Conservation (phyloP, 805 yeast genomes). For the Candida endomychidarum region DNA sequence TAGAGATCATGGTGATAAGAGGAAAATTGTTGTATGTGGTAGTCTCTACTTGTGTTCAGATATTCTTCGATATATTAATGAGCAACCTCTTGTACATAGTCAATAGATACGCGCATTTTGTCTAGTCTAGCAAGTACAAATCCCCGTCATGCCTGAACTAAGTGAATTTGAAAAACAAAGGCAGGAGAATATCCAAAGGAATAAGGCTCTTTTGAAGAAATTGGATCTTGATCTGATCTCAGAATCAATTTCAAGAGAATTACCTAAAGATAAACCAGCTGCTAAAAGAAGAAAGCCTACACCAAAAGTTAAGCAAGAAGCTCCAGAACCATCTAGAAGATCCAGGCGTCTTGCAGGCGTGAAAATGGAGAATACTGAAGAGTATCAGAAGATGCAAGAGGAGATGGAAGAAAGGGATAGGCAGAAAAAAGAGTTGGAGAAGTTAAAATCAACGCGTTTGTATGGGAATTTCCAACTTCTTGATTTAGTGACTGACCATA, state of each 20-base stretch:
- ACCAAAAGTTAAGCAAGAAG: slow-evolving; percentile 25
- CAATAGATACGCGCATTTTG: background rate
- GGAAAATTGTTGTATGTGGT: slow-evolving; percentile 41
- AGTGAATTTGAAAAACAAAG: slow-evolving; percentile 72
- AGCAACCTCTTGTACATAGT: background rate
- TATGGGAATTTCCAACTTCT: slow-evolving; percentile 63
- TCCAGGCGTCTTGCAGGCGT: slow-evolving; percentile 80
- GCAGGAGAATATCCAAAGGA: slow-evolving; percentile 78
- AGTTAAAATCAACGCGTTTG: slow-evolving; percentile 55
- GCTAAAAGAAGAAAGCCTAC: slow-evolving; percentile 23
- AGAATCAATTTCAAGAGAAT: slow-evolving; percentile 50
- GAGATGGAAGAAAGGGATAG: slow-evolving; percentile 34
- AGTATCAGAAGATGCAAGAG: slow-evolving; percentile 33
- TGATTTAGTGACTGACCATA: slow-evolving; percentile 51
- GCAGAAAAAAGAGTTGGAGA: slow-evolving; percentile 43
- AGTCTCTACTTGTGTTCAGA: slow-evolving; percentile 44
- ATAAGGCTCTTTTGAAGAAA: slow-evolving; percentile 69
- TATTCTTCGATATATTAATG: slow-evolving; percentile 25
- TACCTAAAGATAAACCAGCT: slow-evolving; percentile 21
- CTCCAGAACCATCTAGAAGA: slow-evolving; percentile 59
- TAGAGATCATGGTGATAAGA: slow-evolving; percentile 20
- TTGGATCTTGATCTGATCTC: slow-evolving; percentile 65
- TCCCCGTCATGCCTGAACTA: slow-evolving; percentile 25
- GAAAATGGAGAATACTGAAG: slow-evolving; percentile 52
- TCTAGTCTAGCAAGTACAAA: background rate